Evolutionary conservation across 805 yeast genomes (phyloP).

Genomic region (Grigorovia jiainica): DNA sequence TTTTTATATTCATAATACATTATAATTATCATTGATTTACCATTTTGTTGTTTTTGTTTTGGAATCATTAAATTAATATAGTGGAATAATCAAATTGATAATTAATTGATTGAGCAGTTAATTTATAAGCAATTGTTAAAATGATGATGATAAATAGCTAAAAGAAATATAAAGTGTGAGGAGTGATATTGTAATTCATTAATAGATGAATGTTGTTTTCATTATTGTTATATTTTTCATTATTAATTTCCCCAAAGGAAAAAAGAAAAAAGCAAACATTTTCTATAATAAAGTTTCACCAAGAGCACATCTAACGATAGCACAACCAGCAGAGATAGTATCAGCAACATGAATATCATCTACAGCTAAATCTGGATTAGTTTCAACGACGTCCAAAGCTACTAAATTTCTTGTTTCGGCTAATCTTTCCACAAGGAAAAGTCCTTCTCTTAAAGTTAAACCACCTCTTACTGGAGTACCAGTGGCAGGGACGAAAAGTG

Average conservation of each 20-base stretch:
- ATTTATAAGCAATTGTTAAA: background rate
- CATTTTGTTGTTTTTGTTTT: too few relatives aligned
- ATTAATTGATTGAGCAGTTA: too few relatives aligned
- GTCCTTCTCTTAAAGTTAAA: constrained; percentile 84
- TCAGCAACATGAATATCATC: constrained; percentile 66
- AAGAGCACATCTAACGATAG: constrained; percentile 85
- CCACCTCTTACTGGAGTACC: constrained; percentile 99
- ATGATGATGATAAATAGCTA: too few relatives aligned
- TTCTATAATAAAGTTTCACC: constrained; percentile 64
- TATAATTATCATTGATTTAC: background rate
- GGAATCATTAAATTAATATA: too few relatives aligned
- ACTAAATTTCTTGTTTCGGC: constrained; percentile 84
- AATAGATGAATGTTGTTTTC: background rate
- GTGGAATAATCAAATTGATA: too few relatives aligned
- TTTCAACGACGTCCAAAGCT: constrained; percentile 87
- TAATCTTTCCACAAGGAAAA: constrained; percentile 82
- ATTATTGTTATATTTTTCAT: too few relatives aligned
- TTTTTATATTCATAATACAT: background rate
- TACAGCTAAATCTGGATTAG: constrained; percentile 82
- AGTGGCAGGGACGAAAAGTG: constrained; percentile 88
- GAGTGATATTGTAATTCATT: too few relatives aligned
- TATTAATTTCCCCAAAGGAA: too few relatives aligned
- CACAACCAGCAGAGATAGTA: constrained; percentile 83
- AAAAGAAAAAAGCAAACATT: background rate
- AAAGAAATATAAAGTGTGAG: too few relatives aligned